Evolutionary conservation across 2,329 filamentous ascomycete genomes (phyloP), one percentile per base, ranked within the genome.

Genomic region (Aschersonia sp.): DNA sequence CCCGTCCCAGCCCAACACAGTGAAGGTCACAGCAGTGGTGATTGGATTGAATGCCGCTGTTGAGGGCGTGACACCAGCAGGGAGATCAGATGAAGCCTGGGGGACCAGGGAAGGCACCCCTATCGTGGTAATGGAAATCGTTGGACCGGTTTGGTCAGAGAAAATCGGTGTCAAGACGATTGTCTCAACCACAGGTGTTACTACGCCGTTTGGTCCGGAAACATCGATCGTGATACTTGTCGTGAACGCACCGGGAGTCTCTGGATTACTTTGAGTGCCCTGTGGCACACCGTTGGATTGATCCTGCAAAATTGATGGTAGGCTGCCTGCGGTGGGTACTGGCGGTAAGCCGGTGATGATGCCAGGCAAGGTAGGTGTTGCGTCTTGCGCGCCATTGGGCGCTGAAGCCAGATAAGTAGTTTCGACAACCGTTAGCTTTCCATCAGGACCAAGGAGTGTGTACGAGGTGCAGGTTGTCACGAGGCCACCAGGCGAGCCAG

Each of bases 1-100:
- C 5, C 62, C 62, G 52, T 65, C 55, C 9, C 57, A 49, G 20
- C 62, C 63, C 29, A 65, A 47, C 29, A 62, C 51, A 10, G 59
- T 50, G 32, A 60, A 52, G 2, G 63, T 64, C 30, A 63, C 58
- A 47, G 55, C 53, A 3, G 56, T 55, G 5, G 61, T 63, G 41
- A 59, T 45, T 2, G 51, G 53, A 31, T 30, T 50, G 31, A 30
- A 47, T 31, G 54, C 49, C 28, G 52, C 45, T n/a, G 30, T 47
- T 30, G 45, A 45, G 9, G 51, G 43, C 43, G 51, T 45, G 6
- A 53, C 43, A 3, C 55, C 55, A 44, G 55, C 52, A 5, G 55
- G 55, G 47, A 58, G 51, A 42, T 51, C 45, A 20, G 53, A 51
- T 6, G 31, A 43, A 38, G 46, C 48, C 35, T 54, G 52, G 28